A percentile compares a stretch with the other conserved stretches of the same genome.
Conservation (phyloP, 345 rosid species). For the Alliaria petiolata region DNA sequence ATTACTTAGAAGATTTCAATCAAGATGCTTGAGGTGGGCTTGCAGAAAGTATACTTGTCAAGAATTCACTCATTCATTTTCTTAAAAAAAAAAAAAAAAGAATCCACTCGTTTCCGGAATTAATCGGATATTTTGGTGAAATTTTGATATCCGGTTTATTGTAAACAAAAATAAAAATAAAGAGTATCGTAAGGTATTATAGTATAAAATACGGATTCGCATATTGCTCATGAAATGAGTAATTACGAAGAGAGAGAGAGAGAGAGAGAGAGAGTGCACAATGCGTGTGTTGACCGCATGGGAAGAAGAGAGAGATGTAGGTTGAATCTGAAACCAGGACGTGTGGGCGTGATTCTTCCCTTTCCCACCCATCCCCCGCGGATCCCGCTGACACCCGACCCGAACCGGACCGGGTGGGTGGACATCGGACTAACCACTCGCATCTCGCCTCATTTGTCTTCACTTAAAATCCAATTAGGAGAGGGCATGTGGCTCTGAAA, state of each 20-base stretch:
- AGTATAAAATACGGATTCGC: background rate
- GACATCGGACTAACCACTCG: constrained; percentile 24
- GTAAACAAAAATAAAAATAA: background rate
- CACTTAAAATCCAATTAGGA: constrained; percentile 16
- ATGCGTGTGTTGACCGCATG: constrained; percentile 50
- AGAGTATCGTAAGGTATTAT: background rate
- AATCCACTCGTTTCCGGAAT: background rate
- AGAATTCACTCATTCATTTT: too few species aligned
- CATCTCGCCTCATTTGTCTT: constrained; percentile 28
- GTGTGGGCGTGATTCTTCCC: constrained; percentile 53
- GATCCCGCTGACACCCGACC: constrained; percentile 40
- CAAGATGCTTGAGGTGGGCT: background rate
- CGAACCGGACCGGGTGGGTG: constrained; percentile 11
- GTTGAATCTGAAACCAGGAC: constrained; percentile 51
- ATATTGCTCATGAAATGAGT: background rate
- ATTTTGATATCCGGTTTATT: background rate
- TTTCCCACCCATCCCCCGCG: constrained; percentile 35
- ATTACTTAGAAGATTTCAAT: background rate
- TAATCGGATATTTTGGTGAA: background rate
- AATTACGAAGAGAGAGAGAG: constrained; percentile 8
- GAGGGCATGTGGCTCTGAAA: constrained; percentile 35
- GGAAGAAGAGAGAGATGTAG: constrained; percentile 39
- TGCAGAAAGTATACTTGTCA: background rate
- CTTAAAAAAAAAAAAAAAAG: too few species aligned
- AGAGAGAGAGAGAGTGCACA: background rate